Evolutionary conservation across 1,139 yeast genomes (phyloP).

Genomic region (Saccharomyces hybrid): DNA sequence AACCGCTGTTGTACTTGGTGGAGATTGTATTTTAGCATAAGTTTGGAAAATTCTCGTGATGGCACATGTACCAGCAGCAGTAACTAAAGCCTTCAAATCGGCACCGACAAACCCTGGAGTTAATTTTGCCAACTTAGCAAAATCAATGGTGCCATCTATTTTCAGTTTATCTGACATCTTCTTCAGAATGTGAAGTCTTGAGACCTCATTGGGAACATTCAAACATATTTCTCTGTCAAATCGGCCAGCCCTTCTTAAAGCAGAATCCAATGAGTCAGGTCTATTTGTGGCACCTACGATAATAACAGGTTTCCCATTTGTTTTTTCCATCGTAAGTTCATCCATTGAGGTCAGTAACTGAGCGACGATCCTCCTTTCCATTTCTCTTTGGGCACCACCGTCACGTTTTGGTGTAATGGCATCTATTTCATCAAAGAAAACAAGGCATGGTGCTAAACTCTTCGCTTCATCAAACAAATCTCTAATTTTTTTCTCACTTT

Average conservation of each 20-base stretch:
- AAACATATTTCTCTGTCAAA: conserved; percentile 91
- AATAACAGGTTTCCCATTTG: conserved; percentile 88
- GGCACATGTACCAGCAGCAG: conserved; percentile 94
- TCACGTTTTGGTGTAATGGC: conserved; percentile 98
- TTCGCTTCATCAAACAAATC: conserved; percentile 94
- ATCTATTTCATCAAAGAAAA: conserved; percentile 93
- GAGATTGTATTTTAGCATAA: conserved; percentile 24
- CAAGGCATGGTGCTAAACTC: conserved; percentile 78
- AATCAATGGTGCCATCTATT: conserved; percentile 66
- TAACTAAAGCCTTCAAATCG: conserved; percentile 84
- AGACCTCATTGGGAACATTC: conserved; percentile 84
- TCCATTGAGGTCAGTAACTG: conserved; percentile 92
- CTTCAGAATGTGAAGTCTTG: conserved; percentile 66
- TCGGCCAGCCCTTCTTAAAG: conserved; percentile 92
- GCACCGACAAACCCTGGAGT: conserved; percentile 99
- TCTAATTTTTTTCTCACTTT: conserved; percentile 86
- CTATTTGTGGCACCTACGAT: conserved; percentile 96
- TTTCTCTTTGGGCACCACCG: conserved; percentile 89
- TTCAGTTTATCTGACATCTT: conserved; percentile 65
- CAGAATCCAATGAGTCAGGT: conserved; percentile 95
- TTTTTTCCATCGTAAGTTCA: conserved; percentile 77
- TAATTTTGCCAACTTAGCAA: conserved; percentile 67
- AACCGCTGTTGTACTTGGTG: background rate
- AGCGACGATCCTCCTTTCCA: conserved; percentile 96
- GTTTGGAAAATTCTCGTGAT: conserved; percentile 73